A percentile compares a stretch with the other conserved stretches of the same genome.
Conservation (phyloP, 129 eudicot genomes). For the Scalesia atractyloides region DNA sequence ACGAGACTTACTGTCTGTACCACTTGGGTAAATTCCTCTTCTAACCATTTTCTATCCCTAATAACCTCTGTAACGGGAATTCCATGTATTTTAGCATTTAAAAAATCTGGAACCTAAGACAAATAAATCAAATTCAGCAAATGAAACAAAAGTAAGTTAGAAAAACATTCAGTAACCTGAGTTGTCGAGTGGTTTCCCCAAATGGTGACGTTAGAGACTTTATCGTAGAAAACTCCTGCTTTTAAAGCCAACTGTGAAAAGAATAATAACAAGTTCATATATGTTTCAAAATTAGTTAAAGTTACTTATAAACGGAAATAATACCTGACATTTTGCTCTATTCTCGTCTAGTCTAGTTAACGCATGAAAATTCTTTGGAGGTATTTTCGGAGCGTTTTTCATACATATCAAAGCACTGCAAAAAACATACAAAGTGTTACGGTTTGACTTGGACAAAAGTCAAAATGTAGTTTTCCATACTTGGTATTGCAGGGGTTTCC, state of each 20-base stretch:
- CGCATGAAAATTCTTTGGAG: slow-evolving; percentile 94
- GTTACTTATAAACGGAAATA: background rate
- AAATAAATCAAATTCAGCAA: slow-evolving; percentile 15
- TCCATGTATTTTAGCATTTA: slow-evolving; percentile 85
- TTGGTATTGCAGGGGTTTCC: slow-evolving; percentile 99
- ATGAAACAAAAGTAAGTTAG: background rate
- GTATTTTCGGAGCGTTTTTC: slow-evolving; percentile 97
- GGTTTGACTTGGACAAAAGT: background rate
- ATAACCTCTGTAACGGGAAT: slow-evolving; percentile 84
- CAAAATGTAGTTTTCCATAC: slow-evolving; percentile 38
- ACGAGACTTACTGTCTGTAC: slow-evolving; percentile 73
- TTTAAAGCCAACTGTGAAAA: slow-evolving; percentile 81
- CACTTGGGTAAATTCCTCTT: slow-evolving; percentile 82
- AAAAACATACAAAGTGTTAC: background rate
- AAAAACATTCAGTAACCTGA: slow-evolving; percentile 50
- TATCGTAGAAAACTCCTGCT: slow-evolving; percentile 96
- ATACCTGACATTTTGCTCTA: slow-evolving; percentile 98
- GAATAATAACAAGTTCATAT: background rate
- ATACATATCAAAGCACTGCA: slow-evolving; percentile 96
- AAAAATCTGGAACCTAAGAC: slow-evolving; percentile 85
- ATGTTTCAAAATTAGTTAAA: background rate
- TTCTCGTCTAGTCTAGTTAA: slow-evolving; percentile 97
- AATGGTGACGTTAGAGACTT: slow-evolving; percentile 91
- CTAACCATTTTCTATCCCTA: slow-evolving; percentile 88
- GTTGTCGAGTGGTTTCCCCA: slow-evolving; percentile 99